Conservation (phyloP, 2,329 filamentous ascomycete species). For the Fusarium austroafricanum region DNA sequence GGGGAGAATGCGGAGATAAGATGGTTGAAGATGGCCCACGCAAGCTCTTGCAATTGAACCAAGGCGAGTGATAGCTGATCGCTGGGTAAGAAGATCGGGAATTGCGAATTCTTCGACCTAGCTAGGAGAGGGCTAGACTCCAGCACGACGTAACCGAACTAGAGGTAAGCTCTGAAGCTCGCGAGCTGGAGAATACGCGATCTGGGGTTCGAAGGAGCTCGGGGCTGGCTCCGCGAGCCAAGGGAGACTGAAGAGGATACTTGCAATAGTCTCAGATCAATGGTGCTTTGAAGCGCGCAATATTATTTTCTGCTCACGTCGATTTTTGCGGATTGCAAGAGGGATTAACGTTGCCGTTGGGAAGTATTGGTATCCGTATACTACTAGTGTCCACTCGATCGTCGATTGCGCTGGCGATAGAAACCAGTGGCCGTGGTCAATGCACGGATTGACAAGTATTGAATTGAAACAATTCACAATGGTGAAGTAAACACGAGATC, state of each 20-base stretch:
- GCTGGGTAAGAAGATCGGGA: constrained; percentile 1
- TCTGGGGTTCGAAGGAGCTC: constrained; percentile 19
- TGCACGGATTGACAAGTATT: constrained; percentile 28
- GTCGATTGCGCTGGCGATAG: constrained; percentile 22
- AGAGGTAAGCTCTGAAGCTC: constrained; percentile 28
- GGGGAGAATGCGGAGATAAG: constrained; percentile 30
- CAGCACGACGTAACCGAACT: constrained; percentile 17
- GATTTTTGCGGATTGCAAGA: neutral
- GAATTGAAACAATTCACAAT: constrained; percentile 13
- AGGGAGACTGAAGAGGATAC: neutral
- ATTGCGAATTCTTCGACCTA: constrained; percentile 6
- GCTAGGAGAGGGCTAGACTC: constrained; percentile 16
- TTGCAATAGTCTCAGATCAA: neutral
- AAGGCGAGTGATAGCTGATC: neutral
- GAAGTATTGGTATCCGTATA: neutral
- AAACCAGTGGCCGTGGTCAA: constrained; percentile 22
- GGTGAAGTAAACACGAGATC: constrained; percentile 1
- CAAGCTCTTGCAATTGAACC: constrained; percentile 22
- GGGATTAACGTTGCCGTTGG: neutral
- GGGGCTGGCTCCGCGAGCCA: constrained; percentile 20
- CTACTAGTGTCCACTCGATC: constrained; percentile 19
- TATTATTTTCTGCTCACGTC: neutral
- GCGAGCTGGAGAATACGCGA: constrained; percentile 12
- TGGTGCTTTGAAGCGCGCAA: constrained; percentile 19
- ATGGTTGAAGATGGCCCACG: constrained; percentile 10